Conservation (phyloP, 768 basidiomycete species). For the Dioszegia crocea region DNA sequence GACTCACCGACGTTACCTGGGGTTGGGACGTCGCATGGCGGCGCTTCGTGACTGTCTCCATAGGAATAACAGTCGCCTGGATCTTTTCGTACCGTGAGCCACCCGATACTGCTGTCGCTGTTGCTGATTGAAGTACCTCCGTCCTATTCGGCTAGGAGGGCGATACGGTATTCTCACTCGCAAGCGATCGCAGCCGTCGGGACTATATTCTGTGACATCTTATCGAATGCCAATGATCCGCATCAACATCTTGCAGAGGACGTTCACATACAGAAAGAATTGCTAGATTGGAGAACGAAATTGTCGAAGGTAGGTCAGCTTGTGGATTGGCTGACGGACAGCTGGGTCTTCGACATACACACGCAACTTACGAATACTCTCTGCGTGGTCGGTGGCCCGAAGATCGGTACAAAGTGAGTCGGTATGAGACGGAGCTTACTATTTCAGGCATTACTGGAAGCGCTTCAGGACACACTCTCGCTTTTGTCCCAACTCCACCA, state of each 20-base stretch:
- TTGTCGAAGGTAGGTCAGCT: slow-evolving; percentile 60
- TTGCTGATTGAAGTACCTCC: slow-evolving; percentile 62
- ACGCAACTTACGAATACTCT: slow-evolving; percentile 59
- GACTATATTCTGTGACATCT: slow-evolving; percentile 66
- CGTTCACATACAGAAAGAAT: slow-evolving; percentile 59
- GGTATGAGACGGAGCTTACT: not conserved
- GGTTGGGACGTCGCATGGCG: slow-evolving; percentile 62
- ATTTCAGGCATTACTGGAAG: slow-evolving; percentile 25
- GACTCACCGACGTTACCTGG: slow-evolving; percentile 39
- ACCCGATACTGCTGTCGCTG: not conserved
- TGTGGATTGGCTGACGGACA: slow-evolving; percentile 34
- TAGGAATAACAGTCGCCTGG: slow-evolving; percentile 75
- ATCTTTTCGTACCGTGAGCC: slow-evolving; percentile 24
- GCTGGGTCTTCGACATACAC: slow-evolving; percentile 18
- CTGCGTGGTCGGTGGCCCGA: slow-evolving; percentile 72
- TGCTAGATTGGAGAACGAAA: slow-evolving; percentile 73
- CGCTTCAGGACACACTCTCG: slow-evolving; percentile 62
- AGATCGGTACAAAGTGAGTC: slow-evolving; percentile 67
- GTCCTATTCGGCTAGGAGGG: slow-evolving; percentile 70
- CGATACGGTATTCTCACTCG: slow-evolving; percentile 67
- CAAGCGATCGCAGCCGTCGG: slow-evolving; percentile 68
- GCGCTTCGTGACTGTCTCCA: slow-evolving; percentile 54
- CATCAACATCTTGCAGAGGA: slow-evolving; percentile 54
- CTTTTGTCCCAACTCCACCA: slow-evolving; percentile 70
- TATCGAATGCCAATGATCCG: slow-evolving; percentile 65